These are phyloP conservation scores for Posidonia australis DNA, from an alignment of 106 monocot genomes.

Conservation along the genomic window DNA sequence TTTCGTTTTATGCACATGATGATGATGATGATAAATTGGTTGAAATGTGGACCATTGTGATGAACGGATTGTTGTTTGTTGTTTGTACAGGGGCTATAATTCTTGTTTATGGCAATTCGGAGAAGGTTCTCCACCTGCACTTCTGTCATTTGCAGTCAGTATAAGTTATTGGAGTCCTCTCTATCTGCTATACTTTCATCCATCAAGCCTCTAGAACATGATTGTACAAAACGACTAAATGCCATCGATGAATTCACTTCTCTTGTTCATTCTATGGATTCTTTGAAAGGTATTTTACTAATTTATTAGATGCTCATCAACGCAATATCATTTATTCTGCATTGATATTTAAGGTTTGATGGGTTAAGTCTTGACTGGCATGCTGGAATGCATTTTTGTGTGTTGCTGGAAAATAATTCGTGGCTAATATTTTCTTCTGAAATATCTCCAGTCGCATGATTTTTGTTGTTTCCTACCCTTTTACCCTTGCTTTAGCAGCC, in stretches of 20 bases:
- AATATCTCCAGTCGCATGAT: too few relatives aligned
- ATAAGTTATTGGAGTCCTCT: conserved; percentile 8
- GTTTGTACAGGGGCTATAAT: neutral
- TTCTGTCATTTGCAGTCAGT: neutral
- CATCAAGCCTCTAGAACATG: conserved; percentile 8
- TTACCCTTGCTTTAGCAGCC: too few relatives aligned
- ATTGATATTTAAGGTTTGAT: too few relatives aligned
- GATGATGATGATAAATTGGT: too few relatives aligned
- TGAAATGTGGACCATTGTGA: too few relatives aligned
- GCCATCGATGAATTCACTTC: conserved; percentile 7
- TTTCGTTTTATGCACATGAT: too few relatives aligned
- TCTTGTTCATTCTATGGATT: conserved; percentile 7
- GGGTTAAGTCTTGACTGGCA: too few relatives aligned
- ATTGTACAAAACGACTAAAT: conserved; percentile 8
- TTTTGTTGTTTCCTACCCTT: too few relatives aligned
- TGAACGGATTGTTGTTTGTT: neutral
- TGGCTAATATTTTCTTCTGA: too few relatives aligned
- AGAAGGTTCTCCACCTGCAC: conserved; percentile 5
- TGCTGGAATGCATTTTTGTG: too few relatives aligned
- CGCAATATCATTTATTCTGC: neutral
- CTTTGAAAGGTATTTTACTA: conserved; percentile 4
- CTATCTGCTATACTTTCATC: neutral
- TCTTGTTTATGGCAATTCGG: neutral
- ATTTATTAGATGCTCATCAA: neutral
- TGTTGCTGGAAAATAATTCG: too few relatives aligned